Evolutionary conservation across 441 rosid species (phyloP), one percentile per base, ranked within the genome.

Genomic region (Mallotus repandus): DNA sequence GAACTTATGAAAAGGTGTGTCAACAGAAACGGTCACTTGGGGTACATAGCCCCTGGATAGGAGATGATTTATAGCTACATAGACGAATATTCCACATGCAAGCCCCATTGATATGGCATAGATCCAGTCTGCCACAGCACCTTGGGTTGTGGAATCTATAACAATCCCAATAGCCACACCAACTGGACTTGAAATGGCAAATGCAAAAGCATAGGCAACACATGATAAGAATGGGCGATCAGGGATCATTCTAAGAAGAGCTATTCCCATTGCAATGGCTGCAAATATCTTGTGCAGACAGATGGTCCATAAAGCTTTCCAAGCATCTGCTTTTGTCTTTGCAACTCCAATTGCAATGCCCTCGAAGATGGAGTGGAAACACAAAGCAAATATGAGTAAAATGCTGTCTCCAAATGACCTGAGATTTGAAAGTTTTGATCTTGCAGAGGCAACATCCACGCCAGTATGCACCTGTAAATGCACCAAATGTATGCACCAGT

Each of bases 281-380:
- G 98, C 98, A 74, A 93, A 93, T 71, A 93, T 74, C 82, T 93
- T 91, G 86, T 93, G 98, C 70, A 93, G 78, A 11, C 79, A 73
- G 70, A 93, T 89, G 4, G 98, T 93, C 97, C 98, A 91, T 18
- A 93, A 69, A 45, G 95, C 95, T 82, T 76, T 91, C 95, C 97
- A 93, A 11, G 98, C 98, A 57, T 91, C 91, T 3, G 81, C 73
- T 71, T 84, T 18, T 0, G 87, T 85, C 78, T 85, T 80, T 25
- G 92, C 91, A 22, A 91, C 86, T 66, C 98, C 97, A 3, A 93
- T 89, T 0, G 95, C 98, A 50, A 93, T 89, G 68, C 98, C 98
- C 76, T 91, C 97, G 61, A 93, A 93, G 0, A 93, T 84, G 1
- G 97, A 93, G 85, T 93, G 98, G 82, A 93, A 91, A 76, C 98